Conservation (phyloP, 179 eudicot genomes). For the Beta macrorhiza region DNA sequence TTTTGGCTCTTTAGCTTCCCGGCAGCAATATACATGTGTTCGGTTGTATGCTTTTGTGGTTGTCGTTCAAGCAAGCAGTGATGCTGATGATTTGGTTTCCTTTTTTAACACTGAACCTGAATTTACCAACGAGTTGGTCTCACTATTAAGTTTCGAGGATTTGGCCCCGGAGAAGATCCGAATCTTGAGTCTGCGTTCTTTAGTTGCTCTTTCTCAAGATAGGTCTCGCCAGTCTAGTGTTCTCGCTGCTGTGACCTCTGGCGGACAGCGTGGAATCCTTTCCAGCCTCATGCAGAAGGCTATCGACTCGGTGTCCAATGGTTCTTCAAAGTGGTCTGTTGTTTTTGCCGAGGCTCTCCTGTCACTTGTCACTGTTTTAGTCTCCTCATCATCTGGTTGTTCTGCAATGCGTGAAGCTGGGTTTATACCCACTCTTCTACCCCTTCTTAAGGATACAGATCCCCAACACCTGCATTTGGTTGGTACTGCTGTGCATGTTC, state of each 20-base stretch:
- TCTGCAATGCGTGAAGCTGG: constrained; percentile 99
- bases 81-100: constrained; percentile 71
- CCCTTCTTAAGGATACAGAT: constrained; percentile 87
- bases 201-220: constrained; percentile 95
- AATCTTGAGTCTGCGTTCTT: constrained; percentile 68
- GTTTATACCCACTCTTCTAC: constrained; percentile 95
- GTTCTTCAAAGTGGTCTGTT: constrained; percentile 82
- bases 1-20: constrained; percentile 61
- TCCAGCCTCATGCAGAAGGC: constrained; percentile 99
- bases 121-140: constrained; percentile 86
- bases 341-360: constrained; percentile 91
- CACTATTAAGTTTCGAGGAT: constrained; percentile 80
- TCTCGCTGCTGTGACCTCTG: constrained; percentile 92
- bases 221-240: constrained; percentile 88
- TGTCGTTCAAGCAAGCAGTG: constrained; percentile 87
- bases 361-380: constrained; percentile 86
- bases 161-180: constrained; percentile 80
- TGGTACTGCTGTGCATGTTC: constrained; percentile 93
- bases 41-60: constrained; percentile 89
- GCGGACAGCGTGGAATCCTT: constrained; percentile 97
- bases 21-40: constrained; percentile 82
- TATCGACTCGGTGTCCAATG: constrained; percentile 65
- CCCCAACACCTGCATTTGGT: constrained; percentile 95
- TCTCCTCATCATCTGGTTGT: constrained; percentile 90
- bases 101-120: constrained; percentile 93